Evolutionary conservation across 768 basidiomycete genomes (phyloP), one percentile per base, ranked within the genome.

Genomic region (Pleurotus giganteus): DNA sequence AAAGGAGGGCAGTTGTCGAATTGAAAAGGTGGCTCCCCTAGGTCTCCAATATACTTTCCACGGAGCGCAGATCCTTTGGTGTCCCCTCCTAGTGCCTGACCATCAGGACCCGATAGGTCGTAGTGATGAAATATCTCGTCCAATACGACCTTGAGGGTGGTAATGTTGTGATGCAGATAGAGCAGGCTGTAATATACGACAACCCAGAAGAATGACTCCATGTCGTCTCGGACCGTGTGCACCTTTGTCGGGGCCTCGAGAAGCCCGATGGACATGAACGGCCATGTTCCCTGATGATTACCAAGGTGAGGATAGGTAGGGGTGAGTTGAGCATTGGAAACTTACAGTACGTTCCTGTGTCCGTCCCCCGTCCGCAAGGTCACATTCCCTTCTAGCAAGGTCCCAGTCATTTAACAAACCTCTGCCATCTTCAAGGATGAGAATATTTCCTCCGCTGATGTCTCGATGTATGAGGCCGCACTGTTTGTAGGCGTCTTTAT

Each of bases 151-250:
- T 24, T 11, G 5, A 26, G 43, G 5, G 0, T 21, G 4, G 31
- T 11, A 5, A 15, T n/a, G 15, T 55, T 55, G 41, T 60, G 65
- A 15, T 34, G 31, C 26, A 57, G 29, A 34, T 59, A 63, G 11
- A 57, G 56, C 11, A 62, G 45, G 6, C 47, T 36, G 21, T 50
- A 41, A 26, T 60, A 65, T 2, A 58, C 31, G 21, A 66, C 29
- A 15, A 67, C 60, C 42, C 64, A 57, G 32, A 61, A 50, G 24
- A 61, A 59, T 24, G 60, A 60, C 29, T 61, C 60, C 1, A 54
- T 31, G 50, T 61, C 60, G 36, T 61, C 58, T 3, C 56, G 53
- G 7, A 56, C 39, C 11, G 53, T 47, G 49, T 59, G 60, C 21
- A 54, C 11, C 28, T 19, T 47, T 19, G 50, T 23, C 41, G 39